A percentile compares a stretch with the other conserved stretches of the same genome.
Evolutionary conservation across 225 moss, liverwort and hornwort genomes (phyloP).

Genomic region (Thuidium tamariscinum): DNA sequence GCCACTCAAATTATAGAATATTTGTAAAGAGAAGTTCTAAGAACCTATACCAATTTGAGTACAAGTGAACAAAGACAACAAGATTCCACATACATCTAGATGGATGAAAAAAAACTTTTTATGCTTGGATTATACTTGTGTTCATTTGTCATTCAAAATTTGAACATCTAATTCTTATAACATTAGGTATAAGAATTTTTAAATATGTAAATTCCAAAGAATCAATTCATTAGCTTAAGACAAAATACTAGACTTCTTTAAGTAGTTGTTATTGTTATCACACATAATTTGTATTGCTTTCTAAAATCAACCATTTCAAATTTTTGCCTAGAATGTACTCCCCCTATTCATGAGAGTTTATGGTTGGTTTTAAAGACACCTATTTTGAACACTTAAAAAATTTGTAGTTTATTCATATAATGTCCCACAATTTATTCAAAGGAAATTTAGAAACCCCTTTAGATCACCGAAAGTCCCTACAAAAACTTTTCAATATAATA

Average conservation of each 20-base stretch:
- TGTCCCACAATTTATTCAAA: too few species aligned
- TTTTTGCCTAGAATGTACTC: too few species aligned
- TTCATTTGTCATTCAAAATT: rapidly evolving
- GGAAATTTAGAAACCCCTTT: too few species aligned
- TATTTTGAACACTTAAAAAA: too few species aligned
- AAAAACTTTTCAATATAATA: too few species aligned
- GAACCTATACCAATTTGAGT: neutral
- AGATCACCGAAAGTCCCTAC: too few species aligned
- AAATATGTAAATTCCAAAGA: neutral
- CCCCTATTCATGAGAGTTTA: too few species aligned
- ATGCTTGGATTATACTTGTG: neutral
- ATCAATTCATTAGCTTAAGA: neutral
- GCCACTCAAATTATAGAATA: rapidly evolving
- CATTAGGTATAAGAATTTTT: neutral
- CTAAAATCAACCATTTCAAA: too few species aligned
- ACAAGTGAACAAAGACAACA: neutral
- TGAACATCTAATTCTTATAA: rapidly evolving
- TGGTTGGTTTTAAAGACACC: too few species aligned
- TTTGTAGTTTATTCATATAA: too few species aligned
- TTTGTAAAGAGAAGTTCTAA: rapidly evolving
- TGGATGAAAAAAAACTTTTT: neutral
- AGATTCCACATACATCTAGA: neutral
- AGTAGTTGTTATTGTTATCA: rapidly evolving
- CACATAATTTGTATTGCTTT: too few species aligned
- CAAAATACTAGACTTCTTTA: neutral